phyloP scores from a whole-genome alignment of 2,329 filamentous ascomycete species.

The Acrocalymma vagum region DNA sequence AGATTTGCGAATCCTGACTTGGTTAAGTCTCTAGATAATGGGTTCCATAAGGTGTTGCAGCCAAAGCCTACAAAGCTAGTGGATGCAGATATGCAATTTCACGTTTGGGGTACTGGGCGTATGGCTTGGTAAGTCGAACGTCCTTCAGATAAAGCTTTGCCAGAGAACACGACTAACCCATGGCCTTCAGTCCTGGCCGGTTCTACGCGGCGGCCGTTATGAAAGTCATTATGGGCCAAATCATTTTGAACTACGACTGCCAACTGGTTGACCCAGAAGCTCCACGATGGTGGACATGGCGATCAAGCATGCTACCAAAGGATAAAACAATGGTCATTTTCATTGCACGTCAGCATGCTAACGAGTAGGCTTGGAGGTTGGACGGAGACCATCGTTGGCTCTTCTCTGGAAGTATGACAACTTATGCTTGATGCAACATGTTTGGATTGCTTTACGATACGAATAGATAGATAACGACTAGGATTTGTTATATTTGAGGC shows the following conservation, averaged over 20 bases:
- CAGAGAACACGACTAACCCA: slow-evolving; percentile 8
- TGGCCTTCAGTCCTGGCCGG: slow-evolving; percentile 17
- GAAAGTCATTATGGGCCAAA: slow-evolving; percentile 21
- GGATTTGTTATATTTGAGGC: too few species aligned
- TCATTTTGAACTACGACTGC: slow-evolving; percentile 25
- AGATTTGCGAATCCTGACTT: slow-evolving; percentile 21
- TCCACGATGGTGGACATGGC: slow-evolving; percentile 17
- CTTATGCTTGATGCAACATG: too few species aligned
- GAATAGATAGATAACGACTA: too few species aligned
- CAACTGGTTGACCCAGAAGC: slow-evolving; percentile 16
- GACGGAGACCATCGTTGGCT: too few species aligned
- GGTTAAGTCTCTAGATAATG: slow-evolving; percentile 4
- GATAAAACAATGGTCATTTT: slow-evolving; percentile 17
- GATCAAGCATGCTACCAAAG: slow-evolving; percentile 21
- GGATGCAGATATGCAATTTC: slow-evolving; percentile 19
- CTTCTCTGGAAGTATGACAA: too few species aligned
- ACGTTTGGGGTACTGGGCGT: slow-evolving; percentile 25
- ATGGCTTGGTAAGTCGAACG: slow-evolving; percentile 24
- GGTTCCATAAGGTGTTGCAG: slow-evolving; percentile 10
- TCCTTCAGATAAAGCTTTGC: slow-evolving; percentile 4
- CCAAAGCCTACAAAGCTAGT: slow-evolving; percentile 19
- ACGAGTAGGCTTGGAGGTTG: too few species aligned
- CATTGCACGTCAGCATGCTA: too few species aligned
- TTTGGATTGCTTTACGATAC: too few species aligned
- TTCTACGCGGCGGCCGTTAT: slow-evolving; percentile 24